Percentiles rank a stretch among this genome's conserved stretches.
Evolutionary conservation across 1,284 basidiomycete species (phyloP).

Genomic region (Cystobasidium slooffiae): DNA sequence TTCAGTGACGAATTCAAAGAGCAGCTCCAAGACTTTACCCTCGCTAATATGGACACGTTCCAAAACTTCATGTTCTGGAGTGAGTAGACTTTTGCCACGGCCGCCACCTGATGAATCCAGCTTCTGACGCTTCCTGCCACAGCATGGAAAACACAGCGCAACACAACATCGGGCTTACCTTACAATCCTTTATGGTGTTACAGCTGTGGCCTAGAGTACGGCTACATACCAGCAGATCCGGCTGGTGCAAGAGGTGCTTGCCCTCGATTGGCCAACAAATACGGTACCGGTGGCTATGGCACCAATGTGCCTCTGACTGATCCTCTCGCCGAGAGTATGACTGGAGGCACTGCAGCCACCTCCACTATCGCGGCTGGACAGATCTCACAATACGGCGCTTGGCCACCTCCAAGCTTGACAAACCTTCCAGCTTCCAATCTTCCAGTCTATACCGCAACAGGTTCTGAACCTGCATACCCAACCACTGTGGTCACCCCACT

Average conservation of each 20-base stretch:
- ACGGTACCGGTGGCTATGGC: slow-evolving; percentile 51
- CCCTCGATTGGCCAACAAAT: slow-evolving; percentile 63
- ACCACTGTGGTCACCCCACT: slow-evolving; percentile 63
- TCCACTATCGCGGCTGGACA: slow-evolving; percentile 43
- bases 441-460: slow-evolving; percentile 65
- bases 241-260: slow-evolving; percentile 62
- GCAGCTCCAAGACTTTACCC: slow-evolving; percentile 37
- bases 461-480: slow-evolving; percentile 63
- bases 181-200: slow-evolving; percentile 45
- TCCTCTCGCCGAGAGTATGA: slow-evolving; percentile 71
- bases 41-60: slow-evolving; percentile 46
- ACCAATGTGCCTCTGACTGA: slow-evolving; percentile 51
- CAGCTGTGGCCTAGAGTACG: slow-evolving; percentile 39
- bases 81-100: slow-evolving; percentile 47
- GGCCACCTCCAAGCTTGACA: slow-evolving; percentile 45
- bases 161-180: slow-evolving; percentile 20
- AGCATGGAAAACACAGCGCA: slow-evolving; percentile 42
- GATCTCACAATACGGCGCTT: slow-evolving; percentile 46
- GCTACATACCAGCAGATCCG: slow-evolving; percentile 69
- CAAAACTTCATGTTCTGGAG: slow-evolving; percentile 86
- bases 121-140: neutral
- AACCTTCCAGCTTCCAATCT: slow-evolving; percentile 54
- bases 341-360: slow-evolving; percentile 69
- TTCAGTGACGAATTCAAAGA: slow-evolving; percentile 43
- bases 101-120: neutral